Conservation (phyloP, 805 yeast genomes). For the Teunomyces atbi region DNA sequence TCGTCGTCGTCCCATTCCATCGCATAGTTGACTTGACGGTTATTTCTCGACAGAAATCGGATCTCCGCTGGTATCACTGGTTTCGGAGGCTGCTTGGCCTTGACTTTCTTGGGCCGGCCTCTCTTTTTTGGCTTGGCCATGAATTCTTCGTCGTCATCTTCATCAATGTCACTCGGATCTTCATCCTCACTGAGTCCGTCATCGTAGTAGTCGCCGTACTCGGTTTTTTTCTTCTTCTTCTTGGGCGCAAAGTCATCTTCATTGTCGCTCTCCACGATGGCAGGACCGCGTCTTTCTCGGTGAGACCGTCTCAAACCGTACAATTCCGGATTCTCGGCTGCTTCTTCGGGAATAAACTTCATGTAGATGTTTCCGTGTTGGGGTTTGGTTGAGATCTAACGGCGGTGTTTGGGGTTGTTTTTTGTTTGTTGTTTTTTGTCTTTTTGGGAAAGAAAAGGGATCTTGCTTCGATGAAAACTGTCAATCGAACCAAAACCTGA, state of each 20-base stretch:
- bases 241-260: constrained; percentile 26
- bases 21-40: constrained; percentile 67
- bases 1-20: constrained; percentile 68
- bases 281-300: constrained; percentile 48
- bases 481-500: not conserved
- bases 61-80: constrained; percentile 44
- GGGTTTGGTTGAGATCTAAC: not conserved
- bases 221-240: constrained; percentile 10
- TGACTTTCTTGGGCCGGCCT: constrained; percentile 4
- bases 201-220: constrained; percentile 14
- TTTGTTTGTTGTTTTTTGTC: not conserved
- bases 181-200: constrained; percentile 18
- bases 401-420: not conserved
- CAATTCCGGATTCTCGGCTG: constrained; percentile 71
- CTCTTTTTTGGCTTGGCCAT: constrained; percentile 22
- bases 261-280: constrained; percentile 35
- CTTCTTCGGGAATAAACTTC: constrained; percentile 46
- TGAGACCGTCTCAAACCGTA: constrained; percentile 79
- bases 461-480: not conserved
- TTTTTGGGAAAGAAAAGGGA: not conserved
- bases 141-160: constrained; percentile 19
- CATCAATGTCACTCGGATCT: constrained; percentile 20
- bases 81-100: not conserved
- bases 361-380: not conserved
- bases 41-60: constrained; percentile 76